These are phyloP conservation scores for Eucalyptus albens DNA, from an alignment of 345 rosid genomes.

Conservation along the genomic window DNA sequence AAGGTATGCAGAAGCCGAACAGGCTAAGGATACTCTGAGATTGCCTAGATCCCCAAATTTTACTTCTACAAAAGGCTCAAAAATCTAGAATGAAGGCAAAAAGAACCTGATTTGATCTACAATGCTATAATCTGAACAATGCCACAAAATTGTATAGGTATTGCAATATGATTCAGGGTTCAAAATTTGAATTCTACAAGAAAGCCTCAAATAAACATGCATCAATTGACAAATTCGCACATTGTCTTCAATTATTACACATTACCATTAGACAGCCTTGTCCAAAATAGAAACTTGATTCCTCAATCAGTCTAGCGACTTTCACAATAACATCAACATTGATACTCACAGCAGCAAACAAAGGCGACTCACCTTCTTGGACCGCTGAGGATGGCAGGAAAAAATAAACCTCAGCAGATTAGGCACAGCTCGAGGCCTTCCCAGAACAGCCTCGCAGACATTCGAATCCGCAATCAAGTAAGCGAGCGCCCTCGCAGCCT, in stretches of 20 bases:
- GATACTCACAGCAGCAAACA: background rate
- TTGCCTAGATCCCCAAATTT: background rate
- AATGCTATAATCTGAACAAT: background rate
- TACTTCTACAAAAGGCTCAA: background rate
- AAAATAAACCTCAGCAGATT: slow-evolving; percentile 73
- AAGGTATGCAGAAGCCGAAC: background rate
- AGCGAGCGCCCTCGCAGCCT: slow-evolving; percentile 89
- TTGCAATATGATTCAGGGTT: background rate
- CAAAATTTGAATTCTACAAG: background rate
- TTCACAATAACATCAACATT: background rate
- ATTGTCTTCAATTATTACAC: background rate
- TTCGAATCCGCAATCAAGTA: slow-evolving; percentile 79
- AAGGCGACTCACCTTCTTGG: slow-evolving; percentile 42
- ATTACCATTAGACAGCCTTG: background rate
- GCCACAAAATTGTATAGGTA: background rate
- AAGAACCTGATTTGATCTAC: background rate
- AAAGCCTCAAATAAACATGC: background rate
- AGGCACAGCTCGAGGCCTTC: slow-evolving; percentile 78
- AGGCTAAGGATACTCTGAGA: background rate
- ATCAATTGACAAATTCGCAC: background rate
- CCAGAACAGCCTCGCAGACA: slow-evolving; percentile 60
- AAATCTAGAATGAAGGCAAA: background rate
- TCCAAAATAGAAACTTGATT: background rate
- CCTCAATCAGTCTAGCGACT: background rate
- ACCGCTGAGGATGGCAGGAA: slow-evolving; percentile 66